Percentiles rank a stretch among this genome's conserved stretches.
phyloP scores from a whole-genome alignment of 306 rosid species.

The Rosa rugosa region DNA sequence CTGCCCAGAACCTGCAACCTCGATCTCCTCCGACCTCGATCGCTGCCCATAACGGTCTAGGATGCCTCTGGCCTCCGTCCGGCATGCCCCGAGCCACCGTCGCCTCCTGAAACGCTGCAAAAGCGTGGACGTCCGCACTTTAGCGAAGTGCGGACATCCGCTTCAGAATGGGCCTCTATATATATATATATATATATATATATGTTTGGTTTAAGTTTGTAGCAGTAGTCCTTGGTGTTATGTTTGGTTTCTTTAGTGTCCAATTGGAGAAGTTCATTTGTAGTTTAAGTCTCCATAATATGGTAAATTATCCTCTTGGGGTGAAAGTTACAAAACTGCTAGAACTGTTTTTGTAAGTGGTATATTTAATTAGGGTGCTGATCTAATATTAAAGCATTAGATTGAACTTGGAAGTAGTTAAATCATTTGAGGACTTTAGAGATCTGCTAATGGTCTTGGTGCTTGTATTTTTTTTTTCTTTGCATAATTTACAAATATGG shows the following conservation, averaged over 20 bases:
- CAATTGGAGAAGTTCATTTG: background rate
- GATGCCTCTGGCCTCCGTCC: too few relatives aligned
- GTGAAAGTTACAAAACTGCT: background rate
- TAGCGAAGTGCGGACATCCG: too few relatives aligned
- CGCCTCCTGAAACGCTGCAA: too few relatives aligned
- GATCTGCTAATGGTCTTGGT: background rate
- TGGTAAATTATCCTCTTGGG: background rate
- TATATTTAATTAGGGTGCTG: too few relatives aligned
- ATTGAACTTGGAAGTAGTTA: background rate
- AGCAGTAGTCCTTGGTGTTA: background rate
- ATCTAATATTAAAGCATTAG: background rate
- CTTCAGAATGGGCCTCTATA: too few relatives aligned
- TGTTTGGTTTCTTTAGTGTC: background rate
- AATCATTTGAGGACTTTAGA: background rate
- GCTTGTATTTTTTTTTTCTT: background rate
- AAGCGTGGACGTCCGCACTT: too few relatives aligned
- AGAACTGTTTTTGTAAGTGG: background rate
- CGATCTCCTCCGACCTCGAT: too few relatives aligned
- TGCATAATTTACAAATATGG: background rate
- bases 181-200: too few relatives aligned
- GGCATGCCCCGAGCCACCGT: too few relatives aligned
- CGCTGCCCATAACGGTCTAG: too few relatives aligned
- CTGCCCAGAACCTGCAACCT: too few relatives aligned
- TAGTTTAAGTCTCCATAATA: background rate
- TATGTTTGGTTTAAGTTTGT: too few relatives aligned